Evolutionary conservation across 306 rosid species (phyloP).

Genomic region (Trifolium fragiferum): DNA sequence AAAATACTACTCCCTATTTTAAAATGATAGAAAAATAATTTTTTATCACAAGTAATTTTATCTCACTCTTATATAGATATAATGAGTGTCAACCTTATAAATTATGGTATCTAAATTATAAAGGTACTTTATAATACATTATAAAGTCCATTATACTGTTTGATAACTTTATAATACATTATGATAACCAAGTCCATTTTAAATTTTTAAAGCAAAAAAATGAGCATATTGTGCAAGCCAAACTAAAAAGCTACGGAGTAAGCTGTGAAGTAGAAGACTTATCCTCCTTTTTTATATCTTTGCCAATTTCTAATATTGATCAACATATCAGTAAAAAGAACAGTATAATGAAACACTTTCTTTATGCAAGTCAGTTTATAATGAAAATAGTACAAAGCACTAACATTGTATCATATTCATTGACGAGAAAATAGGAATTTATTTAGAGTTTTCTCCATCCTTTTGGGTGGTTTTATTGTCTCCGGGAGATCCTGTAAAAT

Average conservation of each 20-base stretch:
- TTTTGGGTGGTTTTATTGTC: slow-evolving; percentile 46
- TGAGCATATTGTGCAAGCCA: neutral
- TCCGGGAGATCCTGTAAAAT: slow-evolving; percentile 56
- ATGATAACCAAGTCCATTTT: neutral
- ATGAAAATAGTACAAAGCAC: slow-evolving; percentile 15
- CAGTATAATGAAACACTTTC: slow-evolving; percentile 6
- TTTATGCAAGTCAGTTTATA: slow-evolving; percentile 3
- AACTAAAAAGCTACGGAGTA: neutral
- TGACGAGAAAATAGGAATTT: slow-evolving; percentile 34
- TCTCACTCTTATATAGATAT: no score
- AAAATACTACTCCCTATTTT: no score
- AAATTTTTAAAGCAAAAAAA: neutral
- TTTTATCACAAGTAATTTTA: no score
- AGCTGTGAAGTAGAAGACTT: neutral
- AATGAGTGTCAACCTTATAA: no score
- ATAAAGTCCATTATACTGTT: no score
- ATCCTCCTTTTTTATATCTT: slow-evolving; percentile 8
- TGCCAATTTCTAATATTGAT: neutral
- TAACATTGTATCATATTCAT: neutral
- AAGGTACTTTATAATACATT: no score
- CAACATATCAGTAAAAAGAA: neutral
- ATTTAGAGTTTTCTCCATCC: slow-evolving; percentile 44
- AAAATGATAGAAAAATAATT: no score
- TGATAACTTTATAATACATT: no score
- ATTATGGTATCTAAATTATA: no score